Conservation (phyloP, 306 rosid genomes). For the Fragaria nilgerrensis region DNA sequence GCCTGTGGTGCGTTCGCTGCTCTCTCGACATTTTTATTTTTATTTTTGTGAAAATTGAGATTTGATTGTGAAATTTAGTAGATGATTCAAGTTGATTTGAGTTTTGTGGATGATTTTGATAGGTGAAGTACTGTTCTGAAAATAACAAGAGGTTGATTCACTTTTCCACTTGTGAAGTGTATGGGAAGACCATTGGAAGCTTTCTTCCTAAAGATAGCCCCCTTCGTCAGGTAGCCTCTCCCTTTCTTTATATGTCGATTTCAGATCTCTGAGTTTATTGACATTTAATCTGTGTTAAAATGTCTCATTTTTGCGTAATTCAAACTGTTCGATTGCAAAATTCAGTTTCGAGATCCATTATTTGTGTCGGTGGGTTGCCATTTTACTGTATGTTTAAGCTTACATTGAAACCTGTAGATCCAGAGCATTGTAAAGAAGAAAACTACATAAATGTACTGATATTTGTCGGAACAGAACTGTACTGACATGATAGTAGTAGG, state of each 20-base stretch:
- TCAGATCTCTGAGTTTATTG: conserved; percentile 24
- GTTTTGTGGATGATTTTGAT: conserved; percentile 3
- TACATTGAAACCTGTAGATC: background rate
- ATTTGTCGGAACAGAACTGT: background rate
- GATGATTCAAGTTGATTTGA: conserved; percentile 33
- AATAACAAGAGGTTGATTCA: conserved; percentile 85
- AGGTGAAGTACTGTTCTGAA: conserved; percentile 93
- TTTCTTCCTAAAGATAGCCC: conserved; percentile 90
- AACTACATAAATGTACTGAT: background rate
- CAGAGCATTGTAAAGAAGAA: background rate
- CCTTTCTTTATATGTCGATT: conserved; percentile 6
- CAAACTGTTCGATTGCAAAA: background rate
- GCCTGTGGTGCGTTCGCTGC: conserved; percentile 62
- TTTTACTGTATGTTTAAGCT: background rate
- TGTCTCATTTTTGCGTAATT: background rate
- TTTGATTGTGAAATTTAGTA: conserved; percentile 19
- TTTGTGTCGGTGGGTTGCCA: conserved; percentile 2
- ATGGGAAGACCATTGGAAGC: conserved; percentile 90
- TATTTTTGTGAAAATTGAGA: background rate
- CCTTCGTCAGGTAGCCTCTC: conserved; percentile 70
- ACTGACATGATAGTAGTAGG: background rate
- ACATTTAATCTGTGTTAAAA: background rate
- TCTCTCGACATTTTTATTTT: background rate
- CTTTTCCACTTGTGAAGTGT: conserved; percentile 96
- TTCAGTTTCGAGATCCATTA: background rate